Base-by-base conservation (phyloP, 805 yeast genomes). In the Candida anglica region DNA sequence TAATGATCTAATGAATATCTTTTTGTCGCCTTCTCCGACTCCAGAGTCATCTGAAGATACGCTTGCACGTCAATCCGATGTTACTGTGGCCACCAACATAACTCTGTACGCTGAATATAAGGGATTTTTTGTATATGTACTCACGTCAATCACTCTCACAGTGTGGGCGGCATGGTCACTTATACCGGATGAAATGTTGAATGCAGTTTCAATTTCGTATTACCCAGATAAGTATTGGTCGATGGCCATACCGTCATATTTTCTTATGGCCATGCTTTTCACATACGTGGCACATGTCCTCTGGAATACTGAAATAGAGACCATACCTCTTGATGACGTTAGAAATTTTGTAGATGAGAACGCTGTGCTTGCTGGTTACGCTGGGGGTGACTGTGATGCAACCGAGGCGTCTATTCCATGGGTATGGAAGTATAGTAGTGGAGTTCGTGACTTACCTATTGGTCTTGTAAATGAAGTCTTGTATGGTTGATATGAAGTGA, bases 181-280 rank as follows among this genome's bases (percentile, higher is more conserved):
- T 3, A 50, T 79, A 0, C 97, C 97, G 0, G 73, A 75, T 24
- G 41, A 49, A n/a, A 47, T 73, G 22, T 71, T 83, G 15, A 69
- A 77, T 37, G 46, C 47, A 6, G 43, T 77, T 19, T 79, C 78
- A 13, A 75, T 82, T 14, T 75, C 71, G 47, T 88, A 79, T 56
- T 84, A 80, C 46, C 98, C 98, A 0, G 84, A 91, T 20, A 69
- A 94, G 44, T 84, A 89, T 79, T 93, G 98, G 98, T 81, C 95
- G 2, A 52, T 85, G 22, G 84, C 86, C 1, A 56, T 85, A 2
- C 95, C 96, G 3, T 69, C 86, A 10, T 76, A 75, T 43, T 69
- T 81, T 4, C 58, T 91, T 19, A 77, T 86, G 70, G 54, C 70
- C 8, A 79, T 89, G 87, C 59, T 80, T 13, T 88, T 76, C 50